Percentiles rank a stretch among this genome's conserved stretches.
Conservation (phyloP, 768 basidiomycete genomes). For the Postia placenta region DNA sequence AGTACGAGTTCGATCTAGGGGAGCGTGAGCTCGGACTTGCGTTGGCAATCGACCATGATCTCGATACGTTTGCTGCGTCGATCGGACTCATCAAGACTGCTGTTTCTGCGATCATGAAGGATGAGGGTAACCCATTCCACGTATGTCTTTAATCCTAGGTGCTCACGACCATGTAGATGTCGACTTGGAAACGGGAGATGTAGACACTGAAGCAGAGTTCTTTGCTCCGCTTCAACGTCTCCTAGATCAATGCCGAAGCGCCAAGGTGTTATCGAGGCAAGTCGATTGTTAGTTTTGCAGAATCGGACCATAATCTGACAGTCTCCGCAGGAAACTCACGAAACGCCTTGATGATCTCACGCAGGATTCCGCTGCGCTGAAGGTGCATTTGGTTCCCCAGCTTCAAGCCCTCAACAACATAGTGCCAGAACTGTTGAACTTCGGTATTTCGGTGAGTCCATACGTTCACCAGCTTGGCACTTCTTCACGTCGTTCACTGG, state of each 20-base stretch:
- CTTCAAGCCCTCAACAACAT: slow-evolving; percentile 66
- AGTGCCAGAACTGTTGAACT: slow-evolving; percentile 80
- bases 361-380: slow-evolving; percentile 65
- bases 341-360: slow-evolving; percentile 80
- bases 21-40: slow-evolving; percentile 86
- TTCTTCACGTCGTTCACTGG: not conserved
- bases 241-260: slow-evolving; percentile 74
- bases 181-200: slow-evolving; percentile 63
- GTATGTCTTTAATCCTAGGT: too few relatives aligned
- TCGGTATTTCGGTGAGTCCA: slow-evolving; percentile 74
- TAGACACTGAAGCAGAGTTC: slow-evolving; percentile 68
- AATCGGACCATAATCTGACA: not conserved
- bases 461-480: not conserved
- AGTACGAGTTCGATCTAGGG: slow-evolving; percentile 80
- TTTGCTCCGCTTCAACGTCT: slow-evolving; percentile 79
- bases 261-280: slow-evolving; percentile 75
- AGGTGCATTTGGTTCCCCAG: slow-evolving; percentile 62
- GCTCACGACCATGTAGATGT: too few relatives aligned
- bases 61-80: slow-evolving; percentile 91
- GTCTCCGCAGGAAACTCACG: slow-evolving; percentile 74
- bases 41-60: slow-evolving; percentile 78
- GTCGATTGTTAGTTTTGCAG: slow-evolving; percentile 17
- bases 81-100: slow-evolving; percentile 88
- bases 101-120: slow-evolving; percentile 62
- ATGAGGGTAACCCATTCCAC: slow-evolving; percentile 73